Base-by-base conservation (phyloP, 768 basidiomycete genomes). In the Pleurotus citrinopileatus region DNA sequence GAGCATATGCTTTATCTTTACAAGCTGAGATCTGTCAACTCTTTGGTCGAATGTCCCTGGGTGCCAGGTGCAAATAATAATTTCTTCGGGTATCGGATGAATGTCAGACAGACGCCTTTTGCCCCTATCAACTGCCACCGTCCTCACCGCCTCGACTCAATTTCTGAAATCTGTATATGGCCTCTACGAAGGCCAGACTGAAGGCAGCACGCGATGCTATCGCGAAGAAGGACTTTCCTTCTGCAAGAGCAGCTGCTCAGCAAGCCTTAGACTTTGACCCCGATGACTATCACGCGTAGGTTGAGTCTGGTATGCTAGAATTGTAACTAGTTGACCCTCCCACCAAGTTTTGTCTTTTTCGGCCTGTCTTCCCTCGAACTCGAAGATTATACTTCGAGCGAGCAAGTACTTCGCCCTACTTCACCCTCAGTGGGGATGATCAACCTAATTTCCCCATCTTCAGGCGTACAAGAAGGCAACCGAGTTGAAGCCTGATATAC, bases 241-340 rank as follows among this genome's bases (percentile, higher is more conserved):
- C 69, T 17, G 94, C 91, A 9, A 82, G 79, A 56, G 79, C 86
- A 58, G 79, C 84, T n/a, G 82, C 87, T 6, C 65, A 73, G 38
- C 78, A 83, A 57, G 84, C 86, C 7, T 70, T 92, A 15, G 83
- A 86, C 32, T 84, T 83, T 58, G 94, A 97, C 54, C 78, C 86
- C 1, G 80, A 83, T 38, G 94, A 93, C 63, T 96, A 96, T 65
- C 85, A 89, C 63, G 94, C 91, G 93, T 95, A 66, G 63, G 87
- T 78, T 19, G n/a, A n/a, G n/a, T n/a, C n/a, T n/a, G n/a, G n/a
- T n/a, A n/a, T n/a, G n/a, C n/a, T n/a, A n/a, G n/a, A n/a, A n/a
- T n/a, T n/a, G n/a, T n/a, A n/a, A n/a, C n/a, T n/a, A n/a, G n/a
- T n/a, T n/a, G n/a, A n/a, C n/a, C n/a, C n/a, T n/a, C n/a, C n/a